Base-by-base conservation (phyloP, 2,329 filamentous ascomycete species). In the Westerdykella sp. region DNA sequence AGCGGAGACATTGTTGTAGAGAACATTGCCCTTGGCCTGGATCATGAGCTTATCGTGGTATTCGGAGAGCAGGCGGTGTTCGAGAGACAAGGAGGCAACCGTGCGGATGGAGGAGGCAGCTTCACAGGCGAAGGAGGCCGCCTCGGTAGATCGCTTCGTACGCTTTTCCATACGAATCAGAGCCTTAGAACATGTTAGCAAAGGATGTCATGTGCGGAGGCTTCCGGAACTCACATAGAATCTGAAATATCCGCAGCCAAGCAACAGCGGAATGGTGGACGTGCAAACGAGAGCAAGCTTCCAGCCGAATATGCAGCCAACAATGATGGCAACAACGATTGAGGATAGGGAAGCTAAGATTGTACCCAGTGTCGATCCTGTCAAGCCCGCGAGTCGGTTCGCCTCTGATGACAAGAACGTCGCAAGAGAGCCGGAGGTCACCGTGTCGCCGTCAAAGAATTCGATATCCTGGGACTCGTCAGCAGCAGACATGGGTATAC, bases 51-150 rank as follows among this genome's bases (percentile, higher is more conserved):
- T 83, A 0, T 69, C 59, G 44, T 81, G 81, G 67, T 97, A 98
- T 41, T 84, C 75, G 3, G 67, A 57, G 54, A 87, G 77, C 1
- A 97, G 87, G 59, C 95, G 87, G 0, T 78, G 68, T 69, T 98
- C 93, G 6, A 91, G 81, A 0, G 90, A 96, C 31, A 97, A 76
- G 2, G 88, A 85, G 4, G 90, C 91, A n/a, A 97, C 91, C 4
- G 93, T 97, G 42, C 91, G 85, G 55, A 97, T 96, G 5, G 90
- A 87, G 1, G 87, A 90, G 18, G 93, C 95, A 35, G 91, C 90
- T 66, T 98, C 93, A 43, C 90, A 95, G 9, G 93, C 93, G 63
- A 86, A 97, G 40, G 83, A 84, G 5, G 91, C 91, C 41, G 89
- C 95, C 30, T 78, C 76, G 78, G 63, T 62, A 84, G 81, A 62